Percentiles rank a stretch among this genome's conserved stretches.
These are phyloP conservation scores for Mediolabrus comicus DNA, from an alignment of 108 stramenopile species.

Conservation along the genomic window DNA sequence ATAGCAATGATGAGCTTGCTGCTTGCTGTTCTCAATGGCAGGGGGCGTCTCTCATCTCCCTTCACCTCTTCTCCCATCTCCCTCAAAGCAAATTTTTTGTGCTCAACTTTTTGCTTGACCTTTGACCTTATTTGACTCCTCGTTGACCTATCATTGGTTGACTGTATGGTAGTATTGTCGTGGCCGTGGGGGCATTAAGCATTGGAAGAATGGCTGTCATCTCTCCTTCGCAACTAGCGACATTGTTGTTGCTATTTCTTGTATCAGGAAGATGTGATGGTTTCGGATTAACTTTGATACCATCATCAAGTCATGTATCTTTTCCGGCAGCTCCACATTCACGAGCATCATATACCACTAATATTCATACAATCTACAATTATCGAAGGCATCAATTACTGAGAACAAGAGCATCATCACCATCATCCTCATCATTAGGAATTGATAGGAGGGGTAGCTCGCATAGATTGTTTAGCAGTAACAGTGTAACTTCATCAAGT, in stretches of 20 bases:
- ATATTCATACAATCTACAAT: background rate
- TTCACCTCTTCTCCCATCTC: too few relatives aligned
- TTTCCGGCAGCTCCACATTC: background rate
- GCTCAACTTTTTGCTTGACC: too few relatives aligned
- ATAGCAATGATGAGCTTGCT: too few relatives aligned
- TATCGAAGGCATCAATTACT: background rate
- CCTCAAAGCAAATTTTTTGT: too few relatives aligned
- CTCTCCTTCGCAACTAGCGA: too few relatives aligned
- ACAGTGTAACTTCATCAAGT: background rate
- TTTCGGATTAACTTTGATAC: conserved; percentile 1
- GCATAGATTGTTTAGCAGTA: background rate
- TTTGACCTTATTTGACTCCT: too few relatives aligned
- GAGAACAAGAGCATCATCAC: background rate
- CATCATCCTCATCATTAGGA: background rate
- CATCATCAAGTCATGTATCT: background rate
- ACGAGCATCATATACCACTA: background rate
- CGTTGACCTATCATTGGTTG: too few relatives aligned
- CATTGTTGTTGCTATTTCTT: background rate
- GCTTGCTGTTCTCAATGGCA: too few relatives aligned
- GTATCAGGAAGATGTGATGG: conserved; percentile 8
- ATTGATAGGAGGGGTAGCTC: background rate
- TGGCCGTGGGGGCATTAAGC: too few relatives aligned
- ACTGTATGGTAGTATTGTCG: too few relatives aligned
- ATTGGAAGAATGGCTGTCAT: too few relatives aligned
- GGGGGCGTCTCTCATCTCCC: too few relatives aligned